Conservation (phyloP, 148 eudicot genomes). For the Heliamphora exappendiculata region DNA sequence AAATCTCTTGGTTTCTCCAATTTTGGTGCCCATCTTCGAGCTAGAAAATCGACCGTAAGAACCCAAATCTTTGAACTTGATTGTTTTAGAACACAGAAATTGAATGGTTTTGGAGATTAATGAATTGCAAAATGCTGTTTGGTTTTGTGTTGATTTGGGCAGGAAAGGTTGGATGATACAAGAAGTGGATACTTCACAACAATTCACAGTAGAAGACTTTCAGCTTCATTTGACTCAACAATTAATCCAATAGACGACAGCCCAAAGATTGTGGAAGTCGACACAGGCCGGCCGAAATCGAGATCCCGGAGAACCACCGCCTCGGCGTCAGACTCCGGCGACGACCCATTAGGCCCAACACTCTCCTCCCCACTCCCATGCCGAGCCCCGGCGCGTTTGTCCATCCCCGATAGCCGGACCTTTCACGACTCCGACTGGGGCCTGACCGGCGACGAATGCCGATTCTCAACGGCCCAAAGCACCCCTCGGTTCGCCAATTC, state of each 20-base stretch:
- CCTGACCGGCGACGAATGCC: slow-evolving; percentile 35
- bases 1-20: slow-evolving; percentile 17
- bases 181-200: slow-evolving; percentile 39
- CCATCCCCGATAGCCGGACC: slow-evolving; percentile 37
- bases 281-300: slow-evolving; percentile 53
- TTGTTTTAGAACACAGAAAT: neutral
- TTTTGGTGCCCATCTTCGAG: slow-evolving; percentile 12
- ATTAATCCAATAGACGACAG: slow-evolving; percentile 40
- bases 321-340: slow-evolving; percentile 29
- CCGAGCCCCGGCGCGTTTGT: slow-evolving; percentile 25
- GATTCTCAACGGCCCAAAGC: slow-evolving; percentile 62
- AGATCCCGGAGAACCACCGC: slow-evolving; percentile 31
- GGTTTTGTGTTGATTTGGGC: slow-evolving; percentile 7
- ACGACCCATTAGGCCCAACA: slow-evolving; percentile 33
- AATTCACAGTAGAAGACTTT: slow-evolving; percentile 57
- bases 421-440: slow-evolving; percentile 44
- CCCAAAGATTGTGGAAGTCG: slow-evolving; percentile 67
- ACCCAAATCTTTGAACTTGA: neutral
- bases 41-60: slow-evolving; percentile 43
- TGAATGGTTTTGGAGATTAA: neutral
- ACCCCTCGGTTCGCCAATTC: slow-evolving; percentile 59
- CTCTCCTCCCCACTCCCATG: slow-evolving; percentile 21
- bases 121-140: neutral
- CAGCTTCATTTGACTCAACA: slow-evolving; percentile 52
- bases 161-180: slow-evolving; percentile 56